Conservation (phyloP, 441 rosid species). For the Pelargonium citronellum region DNA sequence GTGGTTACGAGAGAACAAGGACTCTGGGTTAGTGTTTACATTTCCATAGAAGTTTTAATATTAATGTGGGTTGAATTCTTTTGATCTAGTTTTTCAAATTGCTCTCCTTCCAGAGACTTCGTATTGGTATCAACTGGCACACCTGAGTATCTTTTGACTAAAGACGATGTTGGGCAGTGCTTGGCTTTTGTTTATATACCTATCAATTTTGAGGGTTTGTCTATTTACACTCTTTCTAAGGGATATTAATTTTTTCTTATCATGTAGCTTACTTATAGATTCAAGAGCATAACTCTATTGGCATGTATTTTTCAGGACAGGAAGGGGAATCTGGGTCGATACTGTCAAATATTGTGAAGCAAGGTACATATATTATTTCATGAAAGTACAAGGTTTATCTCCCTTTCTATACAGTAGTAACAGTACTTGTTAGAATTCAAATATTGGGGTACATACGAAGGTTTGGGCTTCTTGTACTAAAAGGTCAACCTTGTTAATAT, state of each 20-base stretch:
- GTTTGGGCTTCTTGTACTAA: no score
- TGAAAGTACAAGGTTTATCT: not conserved
- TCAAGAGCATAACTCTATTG: conserved; percentile 8
- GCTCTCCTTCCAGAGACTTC: conserved; percentile 51
- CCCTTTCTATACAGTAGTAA: not conserved
- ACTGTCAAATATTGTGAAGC: conserved; percentile 60
- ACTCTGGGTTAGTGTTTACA: conserved; percentile 60
- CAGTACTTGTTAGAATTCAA: no score
- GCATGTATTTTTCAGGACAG: conserved; percentile 56
- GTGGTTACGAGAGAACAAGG: conserved; percentile 75
- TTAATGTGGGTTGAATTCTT: conserved; percentile 3
- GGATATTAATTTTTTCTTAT: conserved; percentile 17
- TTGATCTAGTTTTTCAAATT: conserved; percentile 6
- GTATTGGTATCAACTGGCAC: conserved; percentile 66
- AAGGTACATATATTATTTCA: conserved; percentile 47
- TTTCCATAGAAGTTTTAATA: not conserved
- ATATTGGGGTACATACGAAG: no score
- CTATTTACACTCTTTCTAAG: conserved; percentile 18
- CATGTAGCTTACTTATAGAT: conserved; percentile 15
- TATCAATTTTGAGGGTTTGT: conserved; percentile 86
- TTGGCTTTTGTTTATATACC: conserved; percentile 83
- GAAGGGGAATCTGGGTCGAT: conserved; percentile 77
- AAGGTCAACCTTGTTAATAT: not conserved
- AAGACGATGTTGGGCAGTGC: conserved; percentile 76
- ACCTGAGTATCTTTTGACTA: conserved; percentile 72